phyloP scores from a whole-genome alignment of 2,329 filamentous ascomycete species.

The Neonectria coccinea region DNA sequence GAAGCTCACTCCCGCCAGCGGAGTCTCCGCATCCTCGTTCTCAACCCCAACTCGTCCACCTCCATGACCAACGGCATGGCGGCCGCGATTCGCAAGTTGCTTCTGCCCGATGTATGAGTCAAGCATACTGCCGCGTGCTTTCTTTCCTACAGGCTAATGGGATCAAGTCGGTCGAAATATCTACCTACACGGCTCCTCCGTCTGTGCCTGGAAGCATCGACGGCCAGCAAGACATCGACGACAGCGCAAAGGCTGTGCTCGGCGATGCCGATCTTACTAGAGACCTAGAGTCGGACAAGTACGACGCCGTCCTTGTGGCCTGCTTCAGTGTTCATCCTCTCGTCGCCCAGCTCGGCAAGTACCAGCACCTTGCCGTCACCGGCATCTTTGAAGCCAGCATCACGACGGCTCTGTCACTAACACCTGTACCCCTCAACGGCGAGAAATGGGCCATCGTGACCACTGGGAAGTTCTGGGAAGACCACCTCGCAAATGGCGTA shows the following conservation, averaged over 20 bases:
- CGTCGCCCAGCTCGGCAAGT: conserved; percentile 67
- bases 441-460: conserved; percentile 87
- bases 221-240: conserved; percentile 73
- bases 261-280: conserved; percentile 59
- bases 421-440: conserved; percentile 36
- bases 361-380: conserved; percentile 47
- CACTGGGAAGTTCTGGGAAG: conserved; percentile 87
- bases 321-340: conserved; percentile 90
- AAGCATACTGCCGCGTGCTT: neutral
- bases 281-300: conserved; percentile 54
- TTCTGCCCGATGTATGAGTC: conserved; percentile 44
- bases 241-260: conserved; percentile 73
- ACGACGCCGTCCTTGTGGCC: conserved; percentile 85
- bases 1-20: conserved; percentile 33
- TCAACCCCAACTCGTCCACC: conserved; percentile 83
- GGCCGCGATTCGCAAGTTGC: conserved; percentile 58
- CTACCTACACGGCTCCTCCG: conserved; percentile 74
- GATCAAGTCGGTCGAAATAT: conserved; percentile 59
- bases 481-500: conserved; percentile 75
- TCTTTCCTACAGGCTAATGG: conserved; percentile 32
- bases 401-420: conserved; percentile 68
- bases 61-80: conserved; percentile 78
- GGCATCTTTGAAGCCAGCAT: conserved; percentile 93
- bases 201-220: conserved; percentile 81
- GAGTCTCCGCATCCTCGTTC: conserved; percentile 67